Evolutionary conservation across 495 filamentous ascomycete genomes (phyloP).

Genomic region (Xeromyces bisporus): DNA sequence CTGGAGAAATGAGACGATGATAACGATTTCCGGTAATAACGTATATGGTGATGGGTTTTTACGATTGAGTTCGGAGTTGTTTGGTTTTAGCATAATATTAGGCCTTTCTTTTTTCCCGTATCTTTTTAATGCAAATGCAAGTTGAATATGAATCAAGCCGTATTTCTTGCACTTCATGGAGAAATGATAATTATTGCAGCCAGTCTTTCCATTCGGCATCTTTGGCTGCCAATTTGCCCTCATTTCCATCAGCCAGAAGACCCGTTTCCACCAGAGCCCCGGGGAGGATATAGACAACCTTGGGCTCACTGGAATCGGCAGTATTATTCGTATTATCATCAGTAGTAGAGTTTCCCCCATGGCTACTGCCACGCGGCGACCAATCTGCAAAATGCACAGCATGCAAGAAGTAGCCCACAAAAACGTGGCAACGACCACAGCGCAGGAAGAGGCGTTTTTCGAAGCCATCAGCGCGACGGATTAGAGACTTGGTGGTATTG

Average conservation of each 20-base stretch:
- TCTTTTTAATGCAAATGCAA: no score
- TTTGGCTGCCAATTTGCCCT: constrained; percentile 7
- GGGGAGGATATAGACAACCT: constrained; percentile 36
- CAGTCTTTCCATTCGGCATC: constrained; percentile 21
- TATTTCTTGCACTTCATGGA: no score
- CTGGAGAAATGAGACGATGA: constrained; percentile 72
- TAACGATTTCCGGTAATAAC: constrained; percentile 13
- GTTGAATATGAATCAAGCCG: no score
- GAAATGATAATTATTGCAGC: no score
- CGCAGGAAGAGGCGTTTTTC: constrained; percentile 47
- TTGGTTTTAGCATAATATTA: background rate
- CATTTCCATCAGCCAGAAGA: constrained; percentile 12
- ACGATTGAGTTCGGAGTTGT: background rate
- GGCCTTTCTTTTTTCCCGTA: background rate
- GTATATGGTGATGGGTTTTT: constrained; percentile 1
- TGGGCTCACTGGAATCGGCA: constrained; percentile 28
- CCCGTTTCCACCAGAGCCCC: constrained; percentile 36
- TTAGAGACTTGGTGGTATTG: constrained; percentile 34
- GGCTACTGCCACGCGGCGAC: constrained; percentile 10
- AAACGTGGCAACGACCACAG: constrained; percentile 47
- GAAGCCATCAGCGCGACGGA: constrained; percentile 50
- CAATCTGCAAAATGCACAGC: constrained; percentile 14
- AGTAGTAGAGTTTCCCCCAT: constrained; percentile 4
- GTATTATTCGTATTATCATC: constrained; percentile 15
- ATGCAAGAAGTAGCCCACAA: constrained; percentile 44